Base-by-base conservation (phyloP, 2,329 filamentous ascomycete species). In the Aspergillus sp. region DNA sequence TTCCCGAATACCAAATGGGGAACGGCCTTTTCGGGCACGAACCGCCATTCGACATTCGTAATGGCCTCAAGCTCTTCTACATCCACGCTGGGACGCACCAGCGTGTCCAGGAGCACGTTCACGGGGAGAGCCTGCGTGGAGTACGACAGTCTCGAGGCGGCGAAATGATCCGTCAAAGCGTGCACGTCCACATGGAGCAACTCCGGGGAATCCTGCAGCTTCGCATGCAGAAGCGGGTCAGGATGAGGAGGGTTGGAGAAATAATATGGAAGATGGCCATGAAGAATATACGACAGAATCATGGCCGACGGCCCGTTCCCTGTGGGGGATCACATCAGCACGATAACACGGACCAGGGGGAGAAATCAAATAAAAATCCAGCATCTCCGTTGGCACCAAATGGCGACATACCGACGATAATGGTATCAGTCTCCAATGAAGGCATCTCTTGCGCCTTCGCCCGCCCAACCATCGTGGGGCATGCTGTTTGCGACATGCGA, bases 301-400 rank as follows among this genome's bases (percentile, higher is more conserved):
- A 88, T 79, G 55, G 85, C 83, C 54, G 85, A 85, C 49, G 85
- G 85, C 58, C 85, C 85, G 70, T 86, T 87, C 69, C 85, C 85
- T 87, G 64, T 43, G 60, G 38, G 39, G 32, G 41, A 23, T 57
- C 57, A 60, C 65, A 63, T 60, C 55, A 55, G 25, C 45, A 57
- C 45, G 54, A 52, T 47, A 52, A 62, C 63, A 63, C 60, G 59
- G 51, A 59, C 53, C 47, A 47, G 47, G 21, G 30, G 53, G 5
- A 12, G 4, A 13, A 36, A 36, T 30, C 10, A 23, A 45, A 51
- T 13, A 9, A 45, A 49, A 56, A 51, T 19, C 23, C n/a, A 50
- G 47, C 47, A 25, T 32, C 7, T 50, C 47, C n/a, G 23, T 32
- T 50, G 36, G n/a, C 21, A 43, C 32, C n/a, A 15, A 13, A 67